A percentile compares a stretch with the other conserved stretches of the same genome.
Conservation (phyloP, 495 filamentous ascomycete genomes). For the Penicillium taxi region DNA sequence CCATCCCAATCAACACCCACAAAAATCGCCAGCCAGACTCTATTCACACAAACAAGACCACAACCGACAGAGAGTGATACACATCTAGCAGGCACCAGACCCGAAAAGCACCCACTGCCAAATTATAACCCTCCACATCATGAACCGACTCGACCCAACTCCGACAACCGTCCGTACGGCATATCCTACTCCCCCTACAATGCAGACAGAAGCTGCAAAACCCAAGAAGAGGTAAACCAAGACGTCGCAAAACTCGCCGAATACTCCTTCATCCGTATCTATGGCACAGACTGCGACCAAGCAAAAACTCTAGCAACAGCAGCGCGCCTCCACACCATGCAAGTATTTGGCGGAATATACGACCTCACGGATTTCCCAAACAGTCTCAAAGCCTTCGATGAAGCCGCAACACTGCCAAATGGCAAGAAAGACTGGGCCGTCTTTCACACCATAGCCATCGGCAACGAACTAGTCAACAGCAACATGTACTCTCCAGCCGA, state of each 20-base stretch:
- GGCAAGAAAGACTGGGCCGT: slow-evolving; percentile 47
- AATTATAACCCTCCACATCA: not conserved
- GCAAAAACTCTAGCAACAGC: slow-evolving; percentile 51
- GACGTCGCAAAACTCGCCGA: slow-evolving; percentile 51
- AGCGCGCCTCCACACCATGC: slow-evolving; percentile 49
- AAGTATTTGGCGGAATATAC: slow-evolving; percentile 67
- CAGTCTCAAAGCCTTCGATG: slow-evolving; percentile 46
- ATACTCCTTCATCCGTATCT: slow-evolving; percentile 63
- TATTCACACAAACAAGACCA: not conserved
- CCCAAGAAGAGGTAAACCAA: slow-evolving; percentile 47
- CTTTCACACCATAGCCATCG: slow-evolving; percentile 65
- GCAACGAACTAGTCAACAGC: slow-evolving; percentile 72
- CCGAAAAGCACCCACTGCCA: not conserved
- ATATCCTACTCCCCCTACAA: slow-evolving; percentile 73
- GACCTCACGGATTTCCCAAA: slow-evolving; percentile 49
- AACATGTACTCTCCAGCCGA: slow-evolving; percentile 43
- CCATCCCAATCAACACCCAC: not conserved
- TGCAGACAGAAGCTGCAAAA: slow-evolving; percentile 57
- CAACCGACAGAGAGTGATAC: no score
- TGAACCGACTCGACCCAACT: not conserved
- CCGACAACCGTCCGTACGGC: slow-evolving; percentile 31
- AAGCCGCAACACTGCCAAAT: slow-evolving; percentile 35
- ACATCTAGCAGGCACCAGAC: no score
- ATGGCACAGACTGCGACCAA: slow-evolving; percentile 75
- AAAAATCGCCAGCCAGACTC: not conserved